A percentile compares a stretch with the other conserved stretches of the same genome.
These are phyloP conservation scores for Podochytrium sp. DNA, from an alignment of 192 early-diverging fungal species.

Conservation along the genomic window DNA sequence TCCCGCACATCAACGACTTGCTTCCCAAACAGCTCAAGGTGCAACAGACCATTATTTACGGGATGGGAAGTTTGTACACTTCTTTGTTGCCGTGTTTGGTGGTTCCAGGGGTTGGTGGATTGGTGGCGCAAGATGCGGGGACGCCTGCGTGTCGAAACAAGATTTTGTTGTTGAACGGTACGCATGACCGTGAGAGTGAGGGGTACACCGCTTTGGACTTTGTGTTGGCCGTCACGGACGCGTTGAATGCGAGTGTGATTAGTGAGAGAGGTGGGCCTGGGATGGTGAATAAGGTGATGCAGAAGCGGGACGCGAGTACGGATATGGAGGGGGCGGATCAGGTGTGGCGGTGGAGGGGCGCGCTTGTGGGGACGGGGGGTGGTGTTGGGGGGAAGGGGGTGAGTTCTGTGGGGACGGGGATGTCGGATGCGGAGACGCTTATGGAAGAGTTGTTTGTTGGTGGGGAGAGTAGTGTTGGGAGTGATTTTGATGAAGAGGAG, in stretches of 20 bases:
- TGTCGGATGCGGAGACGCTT: not conserved
- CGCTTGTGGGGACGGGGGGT: slow-evolving; percentile 6
- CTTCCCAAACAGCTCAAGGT: slow-evolving; percentile 48
- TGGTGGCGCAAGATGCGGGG: slow-evolving; percentile 53
- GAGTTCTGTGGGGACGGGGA: not conserved
- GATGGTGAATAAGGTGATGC: slow-evolving; percentile 26
- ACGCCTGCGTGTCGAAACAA: slow-evolving; percentile 45
- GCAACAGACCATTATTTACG: slow-evolving; percentile 66
- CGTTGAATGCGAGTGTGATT: slow-evolving; percentile 59
- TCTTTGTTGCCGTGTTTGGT: slow-evolving; percentile 75
- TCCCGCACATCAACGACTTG: slow-evolving; percentile 66
- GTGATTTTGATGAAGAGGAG: not conserved
- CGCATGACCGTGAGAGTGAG: slow-evolving; percentile 69
- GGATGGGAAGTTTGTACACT: slow-evolving; percentile 77
- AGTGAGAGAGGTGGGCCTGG: slow-evolving; percentile 27
- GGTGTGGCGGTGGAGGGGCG: slow-evolving; percentile 32
- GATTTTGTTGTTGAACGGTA: slow-evolving; percentile 72
- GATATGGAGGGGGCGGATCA: slow-evolving; percentile 40
- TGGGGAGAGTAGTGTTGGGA: not conserved
- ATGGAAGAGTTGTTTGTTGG: slow-evolving; percentile 2
- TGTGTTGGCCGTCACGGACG: slow-evolving; percentile 67
- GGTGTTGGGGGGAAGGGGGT: not conserved
- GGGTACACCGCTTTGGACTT: slow-evolving; percentile 76
- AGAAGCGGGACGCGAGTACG: slow-evolving; percentile 20
- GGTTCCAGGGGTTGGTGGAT: slow-evolving; percentile 68